Base-by-base conservation (phyloP, 1,139 yeast species). In the Sugiyamaella novakii region DNA sequence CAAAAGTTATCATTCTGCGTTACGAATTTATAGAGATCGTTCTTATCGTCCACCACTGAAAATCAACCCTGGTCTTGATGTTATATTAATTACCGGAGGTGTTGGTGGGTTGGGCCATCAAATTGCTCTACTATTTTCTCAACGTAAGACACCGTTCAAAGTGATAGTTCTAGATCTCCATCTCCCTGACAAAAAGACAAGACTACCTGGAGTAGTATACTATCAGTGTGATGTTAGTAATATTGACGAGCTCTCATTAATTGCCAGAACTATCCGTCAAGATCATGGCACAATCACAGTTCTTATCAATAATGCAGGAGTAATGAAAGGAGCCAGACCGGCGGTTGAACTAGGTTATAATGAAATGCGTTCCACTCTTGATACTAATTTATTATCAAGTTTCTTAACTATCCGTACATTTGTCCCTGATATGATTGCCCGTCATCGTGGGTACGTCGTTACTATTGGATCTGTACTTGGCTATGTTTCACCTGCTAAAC, bases 381-480 rank as follows among this genome's bases (percentile, higher is more conserved):
- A 77, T 21, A 82, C 87, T 17, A 89, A 91, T 57, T 72, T 87
- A 41, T 57, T 81, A 12, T 80, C 95, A 1, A 79, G 83, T 53
- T 84, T 86, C 63, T 80, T 81, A 59, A 80, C 91, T 46, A 78
- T 81, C 55, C 81, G 86, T 58, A 71, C 80, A 0, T 83, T 88
- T 59, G 67, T 89, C 7, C 95, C 96, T 0, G 79, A 70, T 34
- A 87, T 91, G 94, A 55, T 85, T 3, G 63, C 59, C n/a, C 55
- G 64, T 15, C 72, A 75, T 47, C 71, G 94, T 36, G 96, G 97
- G 0, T 87, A 83, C 62, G 75, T 92, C 14, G 80, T 91, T 24
- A 86, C 91, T 2, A 72, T 91, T 29, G 88, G 92, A 0, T 87
- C 96, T 0, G 87, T 87, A 0, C 71, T 91, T 49, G 97, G 96